Evolutionary conservation across 2,329 filamentous ascomycete genomes (phyloP), one percentile per base, ranked within the genome.

Genomic region (Diaporthe capsici): DNA sequence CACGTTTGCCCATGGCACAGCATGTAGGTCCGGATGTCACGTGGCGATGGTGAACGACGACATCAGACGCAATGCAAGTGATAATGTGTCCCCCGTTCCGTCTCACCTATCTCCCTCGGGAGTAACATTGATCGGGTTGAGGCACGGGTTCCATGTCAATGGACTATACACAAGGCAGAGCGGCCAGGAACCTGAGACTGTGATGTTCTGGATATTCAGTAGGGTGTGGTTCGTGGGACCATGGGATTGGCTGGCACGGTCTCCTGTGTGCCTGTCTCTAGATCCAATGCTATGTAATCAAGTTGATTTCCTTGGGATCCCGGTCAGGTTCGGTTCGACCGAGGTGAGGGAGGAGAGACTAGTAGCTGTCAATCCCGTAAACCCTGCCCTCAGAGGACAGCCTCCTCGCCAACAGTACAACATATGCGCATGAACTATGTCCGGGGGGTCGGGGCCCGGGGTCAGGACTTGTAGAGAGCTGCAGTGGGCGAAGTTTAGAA

Each of bases 1-100:
- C 58, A 67, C 53, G 28, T 51, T 34, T 37, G 51, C 51, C 42
- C n/a, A 57, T 71, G 63, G 44, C 73, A 77, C 75, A 60, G 49
- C 75, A 77, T 77, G 49, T 71, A 71, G 42, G 34, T 25, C 70
- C 51, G 57, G 57, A 75, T 75, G 73, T 77, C 75, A 77, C 75
- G 75, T 77, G 75, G 73, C 39, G 34, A 65, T 42, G 74, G 31
- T 42, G 34, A 63, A 51, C 60, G 74, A 75, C 75, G 73, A 77
- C 75, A 58, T 71, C 47, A 60, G 42, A 49, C 22, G 49, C 65
- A 37, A 12, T 44, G 55, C 51, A 55, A 22, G 25, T 37, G 17
- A 28, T 12, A 31, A 13, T 51, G 22, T 20, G 13, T 28, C 39
- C 6, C 6, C 25, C 17, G 25, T 63, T n/a, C 28, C 37, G 57